Base-by-base conservation (phyloP, 2,329 filamentous ascomycete species). In the Eurotiales sp. region DNA sequence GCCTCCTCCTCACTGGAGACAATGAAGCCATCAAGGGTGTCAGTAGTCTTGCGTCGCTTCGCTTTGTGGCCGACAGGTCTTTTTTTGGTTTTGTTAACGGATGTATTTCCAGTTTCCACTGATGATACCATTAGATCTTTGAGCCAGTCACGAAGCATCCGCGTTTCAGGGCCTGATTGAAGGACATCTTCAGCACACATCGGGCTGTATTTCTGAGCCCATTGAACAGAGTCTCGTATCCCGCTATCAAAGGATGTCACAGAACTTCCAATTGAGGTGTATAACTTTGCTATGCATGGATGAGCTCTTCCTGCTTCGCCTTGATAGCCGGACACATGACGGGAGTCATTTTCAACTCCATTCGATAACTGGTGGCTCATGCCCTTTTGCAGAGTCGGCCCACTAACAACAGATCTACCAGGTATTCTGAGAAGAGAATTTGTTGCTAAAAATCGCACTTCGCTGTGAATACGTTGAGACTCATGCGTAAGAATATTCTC, bases 131-230 rank as follows among this genome's bases (percentile, higher is more conserved):
- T 87, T 41, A 96, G 77, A 29, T 79, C 83, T 52, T 82, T 77
- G 7, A 99, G 74, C 93, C 93, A 99, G 54, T 92, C 82, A 52
- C 84, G 85, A 21, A 99, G 71, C 8, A 92, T 72, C 1, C 76
- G 63, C 1, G 83, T 83, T 65, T 96, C 89, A 40, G 75, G 79
- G 2, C 87, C 86, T 14, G 75, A 67, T 61, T 96, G 91, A 10
- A 99, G 74, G 1, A 97, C 84, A 52, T 92, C 83, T 3, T 74
- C 74, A 2, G 89, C 84, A 30, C 71, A 75, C 22, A 68, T 71
- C 0, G 93, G 93, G 0, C 87, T 82, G 69, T 97, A 96, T 62
- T 97, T 96, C 36, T 92, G 85, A 2, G 77, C 68, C 93, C 93
- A 99, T 8, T 82, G 71, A 23, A 79, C 71, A 2, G 75, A 76